These are phyloP conservation scores for Fusarium continuum DNA, from an alignment of 2,329 filamentous ascomycete genomes.

Conservation along the genomic window DNA sequence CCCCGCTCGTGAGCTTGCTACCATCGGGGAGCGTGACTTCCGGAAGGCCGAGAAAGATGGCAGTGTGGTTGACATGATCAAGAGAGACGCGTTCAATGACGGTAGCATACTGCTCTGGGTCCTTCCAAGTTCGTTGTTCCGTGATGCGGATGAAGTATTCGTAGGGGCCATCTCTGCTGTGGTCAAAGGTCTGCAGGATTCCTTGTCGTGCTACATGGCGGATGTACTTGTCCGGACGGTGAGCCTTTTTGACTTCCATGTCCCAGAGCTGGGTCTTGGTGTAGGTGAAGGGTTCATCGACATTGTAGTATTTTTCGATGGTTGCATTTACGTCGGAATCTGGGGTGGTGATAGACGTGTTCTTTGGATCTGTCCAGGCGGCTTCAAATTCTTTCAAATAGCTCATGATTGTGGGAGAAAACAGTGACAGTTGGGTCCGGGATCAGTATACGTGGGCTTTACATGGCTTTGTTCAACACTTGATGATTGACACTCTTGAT, in stretches of 20 bases:
- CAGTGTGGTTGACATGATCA: background rate
- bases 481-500: background rate
- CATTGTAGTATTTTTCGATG: background rate
- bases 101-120: background rate
- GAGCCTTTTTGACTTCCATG: constrained; percentile 1
- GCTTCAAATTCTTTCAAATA: background rate
- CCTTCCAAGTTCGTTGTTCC: background rate
- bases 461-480: no score
- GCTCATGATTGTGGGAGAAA: background rate
- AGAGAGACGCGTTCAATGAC: background rate
- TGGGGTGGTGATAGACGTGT: background rate
- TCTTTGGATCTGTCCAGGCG: background rate
- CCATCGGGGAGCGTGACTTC: background rate
- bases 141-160: background rate
- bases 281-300: background rate
- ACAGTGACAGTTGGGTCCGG: background rate
- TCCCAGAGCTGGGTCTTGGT: background rate
- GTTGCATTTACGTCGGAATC: background rate
- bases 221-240: background rate
- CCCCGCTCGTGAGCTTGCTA: background rate
- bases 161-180: background rate
- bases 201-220: background rate
- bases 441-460: no score
- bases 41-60: background rate
- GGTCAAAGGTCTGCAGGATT: background rate